Evolutionary conservation across 441 rosid species (phyloP), one percentile per base, ranked within the genome.

Genomic region (Brassica hybrid): DNA sequence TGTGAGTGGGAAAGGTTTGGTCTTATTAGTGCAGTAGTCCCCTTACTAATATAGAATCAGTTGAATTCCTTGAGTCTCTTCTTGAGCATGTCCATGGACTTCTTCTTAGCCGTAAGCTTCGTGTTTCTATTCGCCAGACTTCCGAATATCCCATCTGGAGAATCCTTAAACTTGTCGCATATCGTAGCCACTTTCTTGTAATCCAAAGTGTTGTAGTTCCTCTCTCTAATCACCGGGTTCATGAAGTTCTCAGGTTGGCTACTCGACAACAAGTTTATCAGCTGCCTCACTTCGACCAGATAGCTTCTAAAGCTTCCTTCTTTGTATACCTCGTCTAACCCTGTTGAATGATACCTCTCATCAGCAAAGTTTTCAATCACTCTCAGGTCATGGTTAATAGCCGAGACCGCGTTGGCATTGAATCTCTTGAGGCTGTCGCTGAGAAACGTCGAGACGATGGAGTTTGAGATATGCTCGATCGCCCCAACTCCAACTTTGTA

Each of bases 11-110:
- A 43, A 27, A 3, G 79, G 73, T 45, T 13, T 34, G 45, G 69
- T 45, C 69, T 63, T 62, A 76, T 69, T 63, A 62, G 38, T 32
- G 69, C 14, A 25, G 65, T 23, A 59, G 17, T 59, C 4, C 9
- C 4, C 9, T 5, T 60, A 59, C 6, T 11, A 12, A 27, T 27
- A 27, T 27, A 27, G 52, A 56, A 56, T 94, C 84, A 95, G 73
- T 89, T 93, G 84, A 95, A 93, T 75, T 95, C 98, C 85, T 95
- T 95, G 89, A 95, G 86, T 83, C 98, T 87, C 84, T 87, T 95
- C 88, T 90, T 95, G 75, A 95, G 89, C 85, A 85, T 73, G 38
- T 95, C 99, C 96, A 95, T 85, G 3, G 99, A 95, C 80, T 89
- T 95, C 93, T 93, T 95, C 59, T 91, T 81, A 7, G 92, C 85